phyloP scores from a whole-genome alignment of 768 basidiomycete genomes.

The Goffeauzyma gilvescens region DNA sequence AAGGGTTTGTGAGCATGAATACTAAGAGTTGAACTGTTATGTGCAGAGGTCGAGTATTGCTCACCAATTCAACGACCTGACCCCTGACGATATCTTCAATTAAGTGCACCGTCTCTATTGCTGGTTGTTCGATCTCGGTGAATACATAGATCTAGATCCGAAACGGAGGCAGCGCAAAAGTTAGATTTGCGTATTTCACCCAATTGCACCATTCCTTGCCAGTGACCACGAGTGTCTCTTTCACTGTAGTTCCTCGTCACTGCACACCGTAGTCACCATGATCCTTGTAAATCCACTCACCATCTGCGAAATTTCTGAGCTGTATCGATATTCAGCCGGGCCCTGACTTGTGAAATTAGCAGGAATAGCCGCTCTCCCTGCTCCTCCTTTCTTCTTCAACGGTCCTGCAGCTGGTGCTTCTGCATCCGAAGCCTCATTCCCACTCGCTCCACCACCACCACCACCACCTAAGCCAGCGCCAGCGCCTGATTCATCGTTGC shows the following conservation, averaged over 20 bases:
- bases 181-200: too few species aligned
- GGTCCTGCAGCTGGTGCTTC: not conserved
- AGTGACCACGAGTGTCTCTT: too few species aligned
- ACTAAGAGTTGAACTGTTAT: too few species aligned
- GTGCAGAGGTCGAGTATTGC: too few species aligned
- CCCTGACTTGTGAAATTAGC: not conserved
- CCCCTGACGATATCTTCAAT: conserved; percentile 88
- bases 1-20: too few species aligned
- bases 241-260: too few species aligned
- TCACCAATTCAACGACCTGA: conserved; percentile 75
- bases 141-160: conserved; percentile 48
- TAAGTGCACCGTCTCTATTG: conserved; percentile 65
- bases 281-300: too few species aligned
- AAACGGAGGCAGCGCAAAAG: too few species aligned
- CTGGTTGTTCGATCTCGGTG: conserved; percentile 81
- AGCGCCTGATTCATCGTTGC: not conserved
- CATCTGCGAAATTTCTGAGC: conserved; percentile 87
- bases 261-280: not conserved
- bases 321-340: conserved; percentile 51
- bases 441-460: not conserved
- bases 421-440: not conserved
- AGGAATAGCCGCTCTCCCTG: not conserved
- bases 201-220: too few species aligned
- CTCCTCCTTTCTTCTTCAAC: conserved; percentile 1
- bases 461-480: not conserved